Evolutionary conservation across 192 early-diverging fungal species (phyloP).

Genomic region (Mycoemilia scoparia): DNA sequence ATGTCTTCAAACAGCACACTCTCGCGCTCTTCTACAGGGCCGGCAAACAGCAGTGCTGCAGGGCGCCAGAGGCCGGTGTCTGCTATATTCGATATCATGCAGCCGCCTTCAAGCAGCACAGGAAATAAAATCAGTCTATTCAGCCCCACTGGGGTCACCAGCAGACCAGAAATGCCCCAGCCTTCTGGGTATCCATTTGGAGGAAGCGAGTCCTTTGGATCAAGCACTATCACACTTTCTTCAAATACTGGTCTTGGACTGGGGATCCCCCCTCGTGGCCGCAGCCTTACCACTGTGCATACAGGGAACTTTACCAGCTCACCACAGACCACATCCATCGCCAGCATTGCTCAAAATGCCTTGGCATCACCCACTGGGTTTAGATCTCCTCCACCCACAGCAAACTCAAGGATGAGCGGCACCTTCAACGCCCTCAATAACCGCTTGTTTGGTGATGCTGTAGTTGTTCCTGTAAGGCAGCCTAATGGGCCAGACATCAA

Average conservation of each 20-base stretch:
- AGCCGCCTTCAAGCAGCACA: too few relatives aligned
- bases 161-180: too few relatives aligned
- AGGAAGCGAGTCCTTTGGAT: too few relatives aligned
- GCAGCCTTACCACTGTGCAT: too few relatives aligned
- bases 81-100: conserved; percentile 28
- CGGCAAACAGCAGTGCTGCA: conserved; percentile 5
- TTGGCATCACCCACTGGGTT: conserved; percentile 16
- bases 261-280: too few relatives aligned
- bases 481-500: conserved; percentile 52
- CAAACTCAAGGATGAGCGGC: conserved; percentile 16
- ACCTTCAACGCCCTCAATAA: conserved; percentile 14
- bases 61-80: conserved; percentile 22
- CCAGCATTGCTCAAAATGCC: conserved; percentile 24
- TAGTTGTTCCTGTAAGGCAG: conserved; percentile 53
- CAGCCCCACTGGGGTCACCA: too few relatives aligned
- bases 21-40: too few relatives aligned
- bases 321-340: conserved; percentile 13
- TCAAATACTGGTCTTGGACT: too few relatives aligned
- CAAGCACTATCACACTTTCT: too few relatives aligned
- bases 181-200: too few relatives aligned
- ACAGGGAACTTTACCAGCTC: too few relatives aligned
- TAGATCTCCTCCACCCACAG: conserved; percentile 8
- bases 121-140: too few relatives aligned
- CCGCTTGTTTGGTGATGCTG: conserved; percentile 32
- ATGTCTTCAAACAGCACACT: neutral